Evolutionary conservation across 164 flowering plant species (phyloP), one percentile per base, ranked within the genome.

Genomic region (Chimonanthus salicifolius): DNA sequence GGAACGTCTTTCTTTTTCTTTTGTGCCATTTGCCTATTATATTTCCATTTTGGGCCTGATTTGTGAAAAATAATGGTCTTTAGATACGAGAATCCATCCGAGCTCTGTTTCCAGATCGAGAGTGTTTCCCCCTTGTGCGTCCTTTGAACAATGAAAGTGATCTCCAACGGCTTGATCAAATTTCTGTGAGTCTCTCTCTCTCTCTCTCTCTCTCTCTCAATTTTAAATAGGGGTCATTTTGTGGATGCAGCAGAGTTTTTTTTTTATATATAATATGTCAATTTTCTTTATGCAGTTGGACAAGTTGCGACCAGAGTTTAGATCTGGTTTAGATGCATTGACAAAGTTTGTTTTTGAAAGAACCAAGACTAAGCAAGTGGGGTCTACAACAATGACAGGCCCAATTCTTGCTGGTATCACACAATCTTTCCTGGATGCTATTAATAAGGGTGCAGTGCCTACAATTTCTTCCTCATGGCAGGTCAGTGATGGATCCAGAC

Each of bases 391-490:
- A 60, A 86, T 96, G 99, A 94, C 97, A 2, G 98, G 99, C 20
- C 99, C 99, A 21, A 75, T 96, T 74, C 87, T 96, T 79, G 89
- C 92, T 77, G 96, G 98, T 69, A 78, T 96, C 64, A 94, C 92
- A 11, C 90, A 94, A 72, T 89, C 99, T 65, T 96, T 92, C 82
- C 79, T 96, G 45, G 94, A 91, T 77, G 99, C 99, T 64, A 76
- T 96, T 58, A 96, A 96, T 80, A 88, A 94, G 71, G 99, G 99
- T 76, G 99, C 98, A 50, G 98, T 96, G 81, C 99, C 99, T 50
- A 88, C 97, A 63, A 96, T 96, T 75, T 85, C 97, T 63, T 96
- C 99, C 62, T 96, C 98, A 16, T 96, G 99, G 99, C 97, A 96
- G 99, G 99, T 94, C 71, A 67, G 91, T 68, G 49, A 58, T 64